Evolutionary conservation across 2,329 filamentous ascomycete genomes (phyloP), one percentile per base, ranked within the genome.

Genomic region (Fusarium avenaceum): DNA sequence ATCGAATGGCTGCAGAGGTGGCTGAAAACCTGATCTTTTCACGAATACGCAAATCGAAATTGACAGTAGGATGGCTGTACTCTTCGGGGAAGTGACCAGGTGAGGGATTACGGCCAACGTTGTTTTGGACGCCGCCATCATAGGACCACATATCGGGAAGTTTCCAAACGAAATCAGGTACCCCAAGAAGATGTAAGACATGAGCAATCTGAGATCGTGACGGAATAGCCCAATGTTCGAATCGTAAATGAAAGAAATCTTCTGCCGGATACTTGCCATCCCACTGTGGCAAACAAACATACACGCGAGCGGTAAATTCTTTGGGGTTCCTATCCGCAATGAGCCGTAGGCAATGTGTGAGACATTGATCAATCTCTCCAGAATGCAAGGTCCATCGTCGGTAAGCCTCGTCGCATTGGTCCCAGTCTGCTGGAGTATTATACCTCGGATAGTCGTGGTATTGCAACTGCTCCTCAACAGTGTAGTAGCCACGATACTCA

Each of bases 1-100:
- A 72, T 3, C 32, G 57, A 4, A 71, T 48, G 1, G 65, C 59
- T 1, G 14, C 32, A 7, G 70, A 48, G 0, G 55, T 24, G 6
- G 70, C 70, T 3, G 67, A 72, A 17, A 67, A 71, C 4, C 35
- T 15, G 0, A 51, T 22, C 30, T 51, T 64, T 5, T 67, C 63
- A 0, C 58, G 56, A 6, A 26, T 15, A 3, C 59, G 57, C 2
- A 7, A 0, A 1, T 2, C 6, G 6, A 40, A 57, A 3, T 39
- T 14, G 2, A 33, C 1, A 2, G 26, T 33, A 6, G 48, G 54
- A 1, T 57, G 5, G 7, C 19, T 26, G 1, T 22, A 38, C 14
- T 53, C 28, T 7, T 33, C 10, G 15, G 43, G 8, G 1, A 20
- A 19, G 3, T 1, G 24, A 20, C 10, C 32, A 1, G 26, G 30